Evolutionary conservation across 2,329 filamentous ascomycete genomes (phyloP), one percentile per base, ranked within the genome.

Genomic region (Dactylellina haptotyla): DNA sequence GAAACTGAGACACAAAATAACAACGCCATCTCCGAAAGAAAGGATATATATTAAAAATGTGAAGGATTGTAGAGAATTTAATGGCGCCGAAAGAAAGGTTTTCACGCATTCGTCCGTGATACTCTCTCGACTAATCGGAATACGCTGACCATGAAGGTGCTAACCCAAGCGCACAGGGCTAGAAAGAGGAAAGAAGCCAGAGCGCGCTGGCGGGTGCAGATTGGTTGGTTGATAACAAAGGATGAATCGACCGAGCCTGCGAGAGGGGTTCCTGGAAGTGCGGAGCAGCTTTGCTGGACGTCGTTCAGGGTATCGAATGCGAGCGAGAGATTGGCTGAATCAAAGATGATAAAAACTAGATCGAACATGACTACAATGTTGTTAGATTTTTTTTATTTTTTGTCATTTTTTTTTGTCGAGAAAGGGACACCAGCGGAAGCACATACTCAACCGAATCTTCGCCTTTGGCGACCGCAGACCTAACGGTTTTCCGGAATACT

Each of bases 281-380:
- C 81, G 79, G 86, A 84, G 51, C 80, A 92, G 34, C 83, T 82
- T 80, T 88, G 89, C 41, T 84, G 83, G 28, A 84, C 83, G 77
- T 89, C 86, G 4, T 84, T 89, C 61, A 97, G 83, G 6, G 92
- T 90, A 79, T 92, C 90, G 80, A 97, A 97, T 1, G 94, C 93
- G 75, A 99, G 84, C 41, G 92, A 91, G 25, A 96, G 86, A 82
- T 97, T 98, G 57, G 93, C 93, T 2, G 93, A 93, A 81, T 97
- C 94, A 83, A 99, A 97, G 43, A 98, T 93, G 79, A 99, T 97
- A 80, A 99, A 99, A 78, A 97, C 89, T 2, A 99, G 85, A 81
- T 99, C 95, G 66, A 97, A 86, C 62, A 99, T 87, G 72, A 98
- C 91, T 78, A 64, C 23, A 18, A 32, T 43, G 18, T 12, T 6